A percentile compares a stretch with the other conserved stretches of the same genome.
phyloP scores from a whole-genome alignment of 176 grass and related monocot genomes.

The Paspalum notatum region DNA sequence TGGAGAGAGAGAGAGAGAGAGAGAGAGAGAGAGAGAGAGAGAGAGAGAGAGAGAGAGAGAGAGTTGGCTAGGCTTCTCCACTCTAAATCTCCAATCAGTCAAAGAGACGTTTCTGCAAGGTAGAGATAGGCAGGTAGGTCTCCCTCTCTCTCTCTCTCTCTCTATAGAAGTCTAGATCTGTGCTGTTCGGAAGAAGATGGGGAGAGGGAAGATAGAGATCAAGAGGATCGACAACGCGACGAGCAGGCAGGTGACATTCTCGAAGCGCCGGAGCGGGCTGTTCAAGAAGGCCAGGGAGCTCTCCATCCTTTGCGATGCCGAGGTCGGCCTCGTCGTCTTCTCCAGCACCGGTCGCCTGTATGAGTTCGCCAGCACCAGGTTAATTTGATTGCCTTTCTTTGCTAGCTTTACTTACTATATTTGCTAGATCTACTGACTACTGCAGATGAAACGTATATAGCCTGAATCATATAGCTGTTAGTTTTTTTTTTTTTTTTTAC shows the following conservation, averaged over 20 bases:
- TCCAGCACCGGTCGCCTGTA: conserved; percentile 73
- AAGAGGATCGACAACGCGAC: conserved; percentile 79
- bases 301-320: conserved; percentile 75
- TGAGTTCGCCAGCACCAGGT: conserved; percentile 68
- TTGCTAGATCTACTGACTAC: conserved; percentile 14
- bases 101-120: not conserved
- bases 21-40: not conserved
- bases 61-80: not conserved
- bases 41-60: not conserved
- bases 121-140: not conserved
- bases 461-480: too few species aligned
- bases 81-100: not conserved
- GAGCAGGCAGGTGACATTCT: conserved; percentile 76
- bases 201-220: conserved; percentile 72
- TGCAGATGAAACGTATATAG: not conserved
- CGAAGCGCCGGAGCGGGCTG: conserved; percentile 63
- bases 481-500: not conserved
- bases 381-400: not conserved
- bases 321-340: conserved; percentile 77
- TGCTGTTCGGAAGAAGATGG: conserved; percentile 34
- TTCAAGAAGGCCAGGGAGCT: conserved; percentile 82
- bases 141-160: not conserved
- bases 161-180: conserved; percentile 31
- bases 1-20: not conserved
- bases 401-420: not conserved